phyloP scores from a whole-genome alignment of 768 basidiomycete genomes.

The Trametes cubensis region DNA sequence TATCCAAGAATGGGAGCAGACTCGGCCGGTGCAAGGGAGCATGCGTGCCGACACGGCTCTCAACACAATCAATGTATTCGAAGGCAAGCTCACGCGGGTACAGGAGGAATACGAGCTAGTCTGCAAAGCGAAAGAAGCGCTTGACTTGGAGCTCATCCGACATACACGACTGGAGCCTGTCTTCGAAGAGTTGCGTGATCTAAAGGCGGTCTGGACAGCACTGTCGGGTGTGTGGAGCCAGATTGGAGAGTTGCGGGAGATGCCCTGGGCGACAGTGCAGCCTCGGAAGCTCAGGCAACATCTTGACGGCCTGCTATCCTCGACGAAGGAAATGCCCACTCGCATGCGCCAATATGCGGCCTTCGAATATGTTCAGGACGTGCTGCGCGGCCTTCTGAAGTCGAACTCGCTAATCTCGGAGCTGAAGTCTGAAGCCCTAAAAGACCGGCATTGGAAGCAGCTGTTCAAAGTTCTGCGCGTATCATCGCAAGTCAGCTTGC shows the following conservation, averaged over 20 bases:
- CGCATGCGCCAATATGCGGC: slow-evolving; percentile 99
- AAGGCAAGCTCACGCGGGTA: slow-evolving; percentile 84
- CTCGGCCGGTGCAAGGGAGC: slow-evolving; percentile 94
- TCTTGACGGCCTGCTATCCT: slow-evolving; percentile 84
- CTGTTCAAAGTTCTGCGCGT: slow-evolving; percentile 87
- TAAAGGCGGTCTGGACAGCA: slow-evolving; percentile 99
- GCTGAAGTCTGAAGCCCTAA: slow-evolving; percentile 94
- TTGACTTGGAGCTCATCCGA: slow-evolving; percentile 88
- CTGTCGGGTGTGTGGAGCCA: slow-evolving; percentile 97
- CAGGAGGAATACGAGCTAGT: slow-evolving; percentile 96
- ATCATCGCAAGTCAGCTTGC: slow-evolving; percentile 73
- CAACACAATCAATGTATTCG: slow-evolving; percentile 94
- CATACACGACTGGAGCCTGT: slow-evolving; percentile 92
- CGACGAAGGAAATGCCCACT: slow-evolving; percentile 99
- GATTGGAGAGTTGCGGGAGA: slow-evolving; percentile 84
- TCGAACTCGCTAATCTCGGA: slow-evolving; percentile 89
- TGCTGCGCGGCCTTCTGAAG: slow-evolving; percentile 82
- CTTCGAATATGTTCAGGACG: slow-evolving; percentile 96
- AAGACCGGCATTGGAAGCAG: slow-evolving; percentile 98
- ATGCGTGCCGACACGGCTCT: slow-evolving; percentile 96
- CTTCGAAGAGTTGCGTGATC: slow-evolving; percentile 91
- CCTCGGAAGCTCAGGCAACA: slow-evolving; percentile 94
- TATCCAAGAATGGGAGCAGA: slow-evolving; percentile 91
- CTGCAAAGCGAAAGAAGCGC: slow-evolving; percentile 93
- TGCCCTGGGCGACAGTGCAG: slow-evolving; percentile 89